These are phyloP conservation scores for Leccinellum rugosiceps DNA, from an alignment of 768 basidiomycete species.

Conservation along the genomic window DNA sequence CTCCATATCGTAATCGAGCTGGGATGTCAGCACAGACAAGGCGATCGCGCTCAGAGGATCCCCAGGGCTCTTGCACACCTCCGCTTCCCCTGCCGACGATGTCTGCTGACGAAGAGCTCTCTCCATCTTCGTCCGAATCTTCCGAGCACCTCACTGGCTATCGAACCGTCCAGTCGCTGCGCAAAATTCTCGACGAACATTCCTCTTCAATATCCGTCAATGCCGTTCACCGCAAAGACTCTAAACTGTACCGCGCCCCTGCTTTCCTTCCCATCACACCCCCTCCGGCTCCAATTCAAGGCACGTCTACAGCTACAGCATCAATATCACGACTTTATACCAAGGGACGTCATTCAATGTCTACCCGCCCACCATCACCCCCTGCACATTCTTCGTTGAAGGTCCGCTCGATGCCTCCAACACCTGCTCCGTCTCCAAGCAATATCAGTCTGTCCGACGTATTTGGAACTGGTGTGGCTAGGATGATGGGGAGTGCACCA, in stretches of 20 bases:
- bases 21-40: slow-evolving; percentile 6
- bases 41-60: slow-evolving; percentile 31
- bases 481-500: slow-evolving; percentile 35
- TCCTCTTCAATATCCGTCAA: slow-evolving; percentile 34
- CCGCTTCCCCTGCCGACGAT: slow-evolving; percentile 42
- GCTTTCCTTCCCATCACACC: slow-evolving; percentile 37
- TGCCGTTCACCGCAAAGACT: slow-evolving; percentile 9
- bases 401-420: slow-evolving; percentile 33
- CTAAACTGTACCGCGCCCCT: slow-evolving; percentile 16
- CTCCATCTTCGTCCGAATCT: slow-evolving; percentile 49
- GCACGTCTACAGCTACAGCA: slow-evolving; percentile 75
- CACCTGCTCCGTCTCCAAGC: slow-evolving; percentile 37
- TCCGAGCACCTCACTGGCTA: slow-evolving; percentile 52
- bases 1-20: slow-evolving; percentile 15
- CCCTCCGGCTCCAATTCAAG: slow-evolving; percentile 51
- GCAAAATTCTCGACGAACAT: slow-evolving; percentile 63
- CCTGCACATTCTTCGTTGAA: slow-evolving; percentile 52
- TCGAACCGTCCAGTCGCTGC: slow-evolving; percentile 60
- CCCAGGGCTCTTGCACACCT: slow-evolving; percentile 20
- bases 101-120: slow-evolving; percentile 55
- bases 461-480: slow-evolving; percentile 30
- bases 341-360: slow-evolving; percentile 53
- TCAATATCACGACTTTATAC: slow-evolving; percentile 77
- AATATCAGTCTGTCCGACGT: slow-evolving; percentile 23
- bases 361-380: slow-evolving; percentile 60